Percentiles rank a stretch among this genome's conserved stretches.
These are phyloP conservation scores for Pseudocercospora eumusae DNA, from an alignment of 2,329 filamentous ascomycete species.

Conservation along the genomic window DNA sequence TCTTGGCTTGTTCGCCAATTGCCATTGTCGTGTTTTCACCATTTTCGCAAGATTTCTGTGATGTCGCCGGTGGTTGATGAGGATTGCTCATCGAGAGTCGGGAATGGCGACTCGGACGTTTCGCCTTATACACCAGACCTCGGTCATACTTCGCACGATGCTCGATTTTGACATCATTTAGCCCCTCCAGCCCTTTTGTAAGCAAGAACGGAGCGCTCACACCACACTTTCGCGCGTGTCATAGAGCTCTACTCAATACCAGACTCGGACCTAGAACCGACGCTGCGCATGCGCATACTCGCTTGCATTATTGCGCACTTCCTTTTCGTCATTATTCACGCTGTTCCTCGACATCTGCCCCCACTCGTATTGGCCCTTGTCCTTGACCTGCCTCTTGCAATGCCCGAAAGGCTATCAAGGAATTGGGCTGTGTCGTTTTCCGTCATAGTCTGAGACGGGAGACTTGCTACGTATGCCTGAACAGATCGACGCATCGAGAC, in stretches of 20 bases:
- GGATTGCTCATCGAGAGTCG: background rate
- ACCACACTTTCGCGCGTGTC: background rate
- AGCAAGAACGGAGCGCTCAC: background rate
- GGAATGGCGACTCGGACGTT: background rate
- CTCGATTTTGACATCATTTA: background rate
- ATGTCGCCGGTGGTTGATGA: background rate
- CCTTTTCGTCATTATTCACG: background rate
- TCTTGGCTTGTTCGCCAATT: constrained; percentile 46
- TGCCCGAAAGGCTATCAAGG: background rate
- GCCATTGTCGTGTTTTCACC: constrained; percentile 55
- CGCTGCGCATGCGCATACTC: background rate
- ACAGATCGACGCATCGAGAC: too few relatives aligned
- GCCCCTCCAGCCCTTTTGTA: background rate
- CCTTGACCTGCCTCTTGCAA: background rate
- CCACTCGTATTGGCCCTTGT: background rate
- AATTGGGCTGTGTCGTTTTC: background rate
- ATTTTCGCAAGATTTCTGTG: constrained; percentile 50
- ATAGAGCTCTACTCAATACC: background rate
- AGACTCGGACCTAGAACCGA: background rate
- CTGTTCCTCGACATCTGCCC: background rate
- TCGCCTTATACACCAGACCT: background rate
- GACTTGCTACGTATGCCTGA: background rate
- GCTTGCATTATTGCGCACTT: background rate
- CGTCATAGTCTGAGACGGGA: background rate
- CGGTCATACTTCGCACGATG: background rate